A percentile compares a stretch with the other conserved stretches of the same genome.
phyloP scores from a whole-genome alignment of 768 basidiomycete genomes.

The Trametes meyenii region DNA sequence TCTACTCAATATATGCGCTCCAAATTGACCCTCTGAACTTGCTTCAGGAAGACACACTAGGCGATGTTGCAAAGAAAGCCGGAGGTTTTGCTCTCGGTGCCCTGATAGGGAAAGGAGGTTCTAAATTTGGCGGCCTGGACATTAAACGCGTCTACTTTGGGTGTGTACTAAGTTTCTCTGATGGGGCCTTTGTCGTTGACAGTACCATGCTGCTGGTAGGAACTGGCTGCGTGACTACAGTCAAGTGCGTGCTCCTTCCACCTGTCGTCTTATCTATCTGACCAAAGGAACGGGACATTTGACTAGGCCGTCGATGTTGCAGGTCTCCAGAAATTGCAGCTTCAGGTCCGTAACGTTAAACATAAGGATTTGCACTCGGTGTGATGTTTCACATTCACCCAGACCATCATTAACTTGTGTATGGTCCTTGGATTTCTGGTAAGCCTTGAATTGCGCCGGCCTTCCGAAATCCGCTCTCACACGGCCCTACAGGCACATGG shows the following conservation, averaged over 20 bases:
- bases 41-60: conserved; percentile 67
- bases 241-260: conserved; percentile 45
- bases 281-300: background rate
- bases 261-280: background rate
- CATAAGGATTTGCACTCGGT: background rate
- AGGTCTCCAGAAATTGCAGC: conserved; percentile 68
- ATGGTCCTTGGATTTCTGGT: conserved; percentile 93
- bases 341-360: conserved; percentile 51
- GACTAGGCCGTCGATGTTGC: conserved; percentile 81
- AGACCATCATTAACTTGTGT: conserved; percentile 87
- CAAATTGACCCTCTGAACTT: conserved; percentile 15
- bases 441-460: conserved; percentile 27
- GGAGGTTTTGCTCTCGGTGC: conserved; percentile 61
- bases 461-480: background rate
- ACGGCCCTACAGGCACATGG: conserved; percentile 59
- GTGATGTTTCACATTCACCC: conserved; percentile 1
- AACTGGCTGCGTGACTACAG: conserved; percentile 93
- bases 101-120: conserved; percentile 54
- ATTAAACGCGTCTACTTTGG: conserved; percentile 85
- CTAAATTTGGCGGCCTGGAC: conserved; percentile 79
- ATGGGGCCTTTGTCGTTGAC: background rate
- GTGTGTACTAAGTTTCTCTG: conserved; percentile 40
- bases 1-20: conserved; percentile 15
- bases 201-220: conserved; percentile 41
- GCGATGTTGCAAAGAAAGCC: conserved; percentile 59